Conservation (phyloP, 441 rosid genomes). For the Brassica balearica region DNA sequence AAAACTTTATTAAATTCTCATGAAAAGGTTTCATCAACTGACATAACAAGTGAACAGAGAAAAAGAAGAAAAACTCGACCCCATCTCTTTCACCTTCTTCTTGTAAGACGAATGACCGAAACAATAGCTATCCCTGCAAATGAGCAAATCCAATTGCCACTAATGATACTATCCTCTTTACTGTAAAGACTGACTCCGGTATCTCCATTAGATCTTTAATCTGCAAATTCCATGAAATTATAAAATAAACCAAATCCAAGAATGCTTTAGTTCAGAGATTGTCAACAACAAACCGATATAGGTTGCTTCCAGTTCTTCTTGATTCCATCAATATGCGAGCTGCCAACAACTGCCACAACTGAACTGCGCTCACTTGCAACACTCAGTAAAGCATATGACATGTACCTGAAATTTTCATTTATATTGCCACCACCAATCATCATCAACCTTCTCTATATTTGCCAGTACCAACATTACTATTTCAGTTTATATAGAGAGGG, state of each 20-base stretch:
- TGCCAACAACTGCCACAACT: background rate
- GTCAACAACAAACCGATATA: slow-evolving; percentile 50
- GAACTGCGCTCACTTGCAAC: too few species aligned
- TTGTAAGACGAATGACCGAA: slow-evolving; percentile 63
- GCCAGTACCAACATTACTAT: too few species aligned
- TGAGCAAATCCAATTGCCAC: slow-evolving; percentile 50
- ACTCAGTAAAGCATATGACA: too few species aligned
- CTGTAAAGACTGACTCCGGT: slow-evolving; percentile 56
- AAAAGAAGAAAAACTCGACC: slow-evolving; percentile 7
- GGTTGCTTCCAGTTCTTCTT: slow-evolving; percentile 83
- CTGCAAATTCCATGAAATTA: slow-evolving; percentile 44
- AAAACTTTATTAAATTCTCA: background rate
- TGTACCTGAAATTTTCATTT: too few species aligned
- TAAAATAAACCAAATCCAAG: background rate
- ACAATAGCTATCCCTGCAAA: slow-evolving; percentile 79
- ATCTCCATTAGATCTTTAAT: slow-evolving; percentile 65
- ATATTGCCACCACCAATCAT: too few species aligned
- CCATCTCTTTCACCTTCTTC: slow-evolving; percentile 43
- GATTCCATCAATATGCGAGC: slow-evolving; percentile 21
- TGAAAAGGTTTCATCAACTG: background rate
- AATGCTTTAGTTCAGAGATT: slow-evolving; percentile 13
- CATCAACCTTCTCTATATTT: too few species aligned
- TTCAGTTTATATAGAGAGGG: too few species aligned
- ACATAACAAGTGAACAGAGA: background rate
- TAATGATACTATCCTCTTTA: slow-evolving; percentile 62